These are phyloP conservation scores for Magnusiomyces sp. DNA, from an alignment of 1,139 yeast species.

Conservation along the genomic window DNA sequence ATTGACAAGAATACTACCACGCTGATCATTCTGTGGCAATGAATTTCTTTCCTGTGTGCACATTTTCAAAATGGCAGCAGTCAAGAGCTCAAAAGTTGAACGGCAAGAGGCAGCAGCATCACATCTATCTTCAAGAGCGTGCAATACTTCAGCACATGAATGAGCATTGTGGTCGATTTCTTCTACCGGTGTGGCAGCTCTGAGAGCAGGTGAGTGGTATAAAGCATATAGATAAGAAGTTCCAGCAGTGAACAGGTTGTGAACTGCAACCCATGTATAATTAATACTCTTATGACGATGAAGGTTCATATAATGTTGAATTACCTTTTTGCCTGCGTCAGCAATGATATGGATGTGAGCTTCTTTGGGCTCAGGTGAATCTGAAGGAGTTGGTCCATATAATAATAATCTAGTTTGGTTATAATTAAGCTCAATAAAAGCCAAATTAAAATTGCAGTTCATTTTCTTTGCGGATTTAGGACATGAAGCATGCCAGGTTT, in stretches of 20 bases:
- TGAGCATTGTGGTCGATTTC: slow-evolving; percentile 49
- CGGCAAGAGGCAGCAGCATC: slow-evolving; percentile 71
- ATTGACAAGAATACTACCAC: background rate
- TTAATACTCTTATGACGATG: slow-evolving; percentile 52
- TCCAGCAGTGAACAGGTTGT: slow-evolving; percentile 82
- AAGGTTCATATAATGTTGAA: slow-evolving; percentile 52
- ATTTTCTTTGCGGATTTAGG: slow-evolving; percentile 52
- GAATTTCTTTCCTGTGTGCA: slow-evolving; percentile 36
- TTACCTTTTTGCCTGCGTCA: slow-evolving; percentile 57
- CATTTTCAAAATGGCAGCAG: slow-evolving; percentile 62
- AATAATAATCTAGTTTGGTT: slow-evolving; percentile 64
- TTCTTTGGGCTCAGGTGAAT: slow-evolving; percentile 42
- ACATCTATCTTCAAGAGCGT: slow-evolving; percentile 57
- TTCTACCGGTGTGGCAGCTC: slow-evolving; percentile 40
- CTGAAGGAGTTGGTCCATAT: slow-evolving; percentile 71
- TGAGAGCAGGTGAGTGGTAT: slow-evolving; percentile 53
- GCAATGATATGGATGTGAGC: slow-evolving; percentile 51
- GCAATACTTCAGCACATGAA: slow-evolving; percentile 53
- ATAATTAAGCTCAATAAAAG: slow-evolving; percentile 65
- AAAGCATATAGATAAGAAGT: slow-evolving; percentile 72
- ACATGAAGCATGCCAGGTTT: slow-evolving; percentile 50
- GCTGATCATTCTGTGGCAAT: too few relatives aligned
- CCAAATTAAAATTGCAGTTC: slow-evolving; percentile 67
- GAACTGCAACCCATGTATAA: slow-evolving; percentile 92
- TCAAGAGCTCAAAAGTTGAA: slow-evolving; percentile 61